A percentile compares a stretch with the other conserved stretches of the same genome.
Evolutionary conservation across 2,329 filamentous ascomycete species (phyloP).

Genomic region (Lasiodiplodia sp.): DNA sequence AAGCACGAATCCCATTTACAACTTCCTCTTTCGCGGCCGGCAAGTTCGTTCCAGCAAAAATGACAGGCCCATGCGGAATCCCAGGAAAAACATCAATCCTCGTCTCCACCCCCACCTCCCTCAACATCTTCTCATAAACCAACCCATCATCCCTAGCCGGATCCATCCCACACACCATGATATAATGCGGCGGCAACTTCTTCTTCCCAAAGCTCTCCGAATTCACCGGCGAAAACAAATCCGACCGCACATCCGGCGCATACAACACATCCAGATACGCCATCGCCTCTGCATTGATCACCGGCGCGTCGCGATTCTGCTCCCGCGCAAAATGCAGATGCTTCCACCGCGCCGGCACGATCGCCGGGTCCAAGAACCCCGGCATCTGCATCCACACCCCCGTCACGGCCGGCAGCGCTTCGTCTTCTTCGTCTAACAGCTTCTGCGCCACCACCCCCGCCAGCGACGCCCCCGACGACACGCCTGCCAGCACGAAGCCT

Average conservation of each 20-base stretch:
- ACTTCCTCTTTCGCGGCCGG: constrained; percentile 20
- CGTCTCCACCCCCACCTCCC: constrained; percentile 31
- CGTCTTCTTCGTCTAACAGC: not conserved
- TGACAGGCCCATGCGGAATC: constrained; percentile 28
- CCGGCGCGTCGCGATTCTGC: constrained; percentile 25
- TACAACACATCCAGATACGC: constrained; percentile 19
- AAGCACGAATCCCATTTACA: constrained; percentile 19
- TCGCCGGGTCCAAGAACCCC: not conserved
- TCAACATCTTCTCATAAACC: constrained; percentile 30
- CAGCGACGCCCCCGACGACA: constrained; percentile 12
- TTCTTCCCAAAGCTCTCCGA: constrained; percentile 1
- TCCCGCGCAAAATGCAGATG: constrained; percentile 8
- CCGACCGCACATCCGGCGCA: constrained; percentile 3
- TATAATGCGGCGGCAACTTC: constrained; percentile 28
- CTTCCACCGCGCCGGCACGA: constrained; percentile 6
- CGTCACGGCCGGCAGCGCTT: not conserved
- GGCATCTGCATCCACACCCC: constrained; percentile 23
- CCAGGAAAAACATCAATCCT: constrained; percentile 32
- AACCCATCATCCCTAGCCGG: constrained; percentile 31
- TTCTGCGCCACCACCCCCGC: constrained; percentile 5
- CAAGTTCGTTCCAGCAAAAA: constrained; percentile 10
- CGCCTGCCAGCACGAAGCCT: constrained; percentile 2
- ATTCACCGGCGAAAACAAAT: constrained; percentile 17
- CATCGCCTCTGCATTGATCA: constrained; percentile 10
- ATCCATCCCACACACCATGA: constrained; percentile 32